Conservation (phyloP, 768 basidiomycete genomes). For the Boletus coccyginus region DNA sequence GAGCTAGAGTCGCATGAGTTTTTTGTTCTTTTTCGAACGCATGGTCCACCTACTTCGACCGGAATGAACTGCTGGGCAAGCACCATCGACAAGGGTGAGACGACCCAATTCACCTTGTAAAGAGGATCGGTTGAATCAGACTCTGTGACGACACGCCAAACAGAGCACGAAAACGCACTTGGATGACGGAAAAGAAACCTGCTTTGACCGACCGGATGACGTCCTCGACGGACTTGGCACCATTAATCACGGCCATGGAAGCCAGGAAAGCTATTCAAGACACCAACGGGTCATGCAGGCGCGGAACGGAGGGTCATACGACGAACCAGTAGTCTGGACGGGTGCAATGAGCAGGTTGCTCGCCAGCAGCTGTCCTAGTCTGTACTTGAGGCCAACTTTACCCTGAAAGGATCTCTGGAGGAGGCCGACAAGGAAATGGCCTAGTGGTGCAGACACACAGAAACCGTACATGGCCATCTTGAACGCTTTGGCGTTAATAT, state of each 20-base stretch:
- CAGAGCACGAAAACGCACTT: constrained; percentile 41
- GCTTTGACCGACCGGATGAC: constrained; percentile 64
- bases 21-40: not conserved
- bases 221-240: constrained; percentile 64
- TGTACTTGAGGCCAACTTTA: constrained; percentile 58
- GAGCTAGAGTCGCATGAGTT: constrained; percentile 42
- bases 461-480: constrained; percentile 87
- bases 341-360: constrained; percentile 78
- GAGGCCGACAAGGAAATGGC: constrained; percentile 68
- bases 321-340: constrained; percentile 64
- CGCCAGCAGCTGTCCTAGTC: constrained; percentile 69
- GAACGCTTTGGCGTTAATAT: constrained; percentile 67
- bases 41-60: constrained; percentile 51
- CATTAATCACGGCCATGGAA: constrained; percentile 82
- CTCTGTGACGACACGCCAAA: not conserved
- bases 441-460: constrained; percentile 78
- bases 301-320: not conserved
- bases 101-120: constrained; percentile 71
- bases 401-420: constrained; percentile 79
- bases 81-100: constrained; percentile 69
- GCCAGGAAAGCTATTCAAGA: constrained; percentile 58
- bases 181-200: constrained; percentile 72
- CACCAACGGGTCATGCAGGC: not conserved
- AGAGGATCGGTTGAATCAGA: not conserved
- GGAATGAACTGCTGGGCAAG: constrained; percentile 81